Evolutionary conservation across 202 grass and related monocot species (phyloP).

Genomic region (Brachypodium distachyon): DNA sequence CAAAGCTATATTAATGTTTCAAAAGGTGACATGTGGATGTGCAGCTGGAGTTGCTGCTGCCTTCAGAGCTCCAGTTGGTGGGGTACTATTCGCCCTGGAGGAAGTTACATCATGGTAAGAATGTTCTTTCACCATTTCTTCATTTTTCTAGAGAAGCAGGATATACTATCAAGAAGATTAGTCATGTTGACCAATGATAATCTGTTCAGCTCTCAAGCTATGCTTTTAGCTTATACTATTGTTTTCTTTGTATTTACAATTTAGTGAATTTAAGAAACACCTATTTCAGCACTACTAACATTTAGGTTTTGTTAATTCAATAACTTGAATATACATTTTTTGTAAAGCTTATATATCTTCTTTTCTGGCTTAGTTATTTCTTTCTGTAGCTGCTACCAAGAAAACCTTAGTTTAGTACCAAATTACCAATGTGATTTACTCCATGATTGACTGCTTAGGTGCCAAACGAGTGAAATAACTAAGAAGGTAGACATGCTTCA

Average conservation of each 20-base stretch:
- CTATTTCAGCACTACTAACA: background rate
- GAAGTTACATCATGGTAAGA: constrained; percentile 97
- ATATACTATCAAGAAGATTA: background rate
- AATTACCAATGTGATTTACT: background rate
- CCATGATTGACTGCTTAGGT: background rate
- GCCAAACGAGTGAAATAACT: background rate
- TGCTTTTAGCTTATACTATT: background rate
- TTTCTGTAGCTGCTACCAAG: background rate
- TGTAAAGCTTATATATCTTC: background rate
- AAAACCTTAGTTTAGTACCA: constrained; percentile 9
- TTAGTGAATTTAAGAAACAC: background rate
- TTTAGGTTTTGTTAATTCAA: background rate
- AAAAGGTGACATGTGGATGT: constrained; percentile 99
- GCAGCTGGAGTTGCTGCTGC: constrained; percentile 99
- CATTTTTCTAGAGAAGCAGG: constrained; percentile 1
- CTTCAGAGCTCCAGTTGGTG: constrained; percentile 98
- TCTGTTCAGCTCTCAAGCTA: background rate
- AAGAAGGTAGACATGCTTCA: background rate
- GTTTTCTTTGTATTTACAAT: background rate
- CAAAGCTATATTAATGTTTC: constrained; percentile 58
- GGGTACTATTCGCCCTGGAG: constrained; percentile 90
- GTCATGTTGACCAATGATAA: background rate
- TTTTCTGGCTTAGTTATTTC: background rate
- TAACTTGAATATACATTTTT: background rate
- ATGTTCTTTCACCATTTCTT: constrained; percentile 3